Conservation (phyloP, 352 stramenopile genomes). For the Blastocystis sp. region DNA sequence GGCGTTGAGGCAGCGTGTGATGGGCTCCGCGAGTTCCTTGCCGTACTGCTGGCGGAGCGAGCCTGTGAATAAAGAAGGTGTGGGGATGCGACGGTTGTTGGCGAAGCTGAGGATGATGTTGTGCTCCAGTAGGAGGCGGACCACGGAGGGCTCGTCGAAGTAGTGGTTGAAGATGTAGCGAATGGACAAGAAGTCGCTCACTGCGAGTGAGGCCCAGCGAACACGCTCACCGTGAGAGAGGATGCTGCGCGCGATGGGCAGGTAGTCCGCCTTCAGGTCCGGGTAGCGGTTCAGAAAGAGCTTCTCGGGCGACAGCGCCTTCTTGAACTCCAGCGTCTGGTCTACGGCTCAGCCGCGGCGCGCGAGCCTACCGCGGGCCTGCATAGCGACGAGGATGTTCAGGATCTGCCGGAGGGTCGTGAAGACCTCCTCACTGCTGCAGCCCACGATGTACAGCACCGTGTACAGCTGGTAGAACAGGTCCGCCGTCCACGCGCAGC, state of each 20-base stretch:
- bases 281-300: conserved; percentile 58
- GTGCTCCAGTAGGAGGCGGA: background rate
- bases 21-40: background rate
- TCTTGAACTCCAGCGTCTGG: conserved; percentile 62
- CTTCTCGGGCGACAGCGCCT: conserved; percentile 48
- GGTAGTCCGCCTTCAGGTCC: conserved; percentile 19
- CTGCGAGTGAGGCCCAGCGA: background rate
- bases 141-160: conserved; percentile 5
- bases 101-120: conserved; percentile 32
- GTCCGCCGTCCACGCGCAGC: background rate
- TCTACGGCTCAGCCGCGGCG: background rate
- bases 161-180: conserved; percentile 46
- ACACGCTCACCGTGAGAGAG: background rate
- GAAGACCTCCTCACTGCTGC: background rate
- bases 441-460: conserved; percentile 32
- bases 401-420: conserved; percentile 24
- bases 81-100: background rate
- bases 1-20: background rate
- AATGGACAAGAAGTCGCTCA: conserved; percentile 48
- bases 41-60: conserved; percentile 13
- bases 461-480: conserved; percentile 65
- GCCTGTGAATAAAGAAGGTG: background rate
- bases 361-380: background rate
- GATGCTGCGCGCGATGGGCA: conserved; percentile 15
- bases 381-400: conserved; percentile 19